These are phyloP conservation scores for Gelatoporia subvermispora DNA, from an alignment of 768 basidiomycete species.

Conservation along the genomic window DNA sequence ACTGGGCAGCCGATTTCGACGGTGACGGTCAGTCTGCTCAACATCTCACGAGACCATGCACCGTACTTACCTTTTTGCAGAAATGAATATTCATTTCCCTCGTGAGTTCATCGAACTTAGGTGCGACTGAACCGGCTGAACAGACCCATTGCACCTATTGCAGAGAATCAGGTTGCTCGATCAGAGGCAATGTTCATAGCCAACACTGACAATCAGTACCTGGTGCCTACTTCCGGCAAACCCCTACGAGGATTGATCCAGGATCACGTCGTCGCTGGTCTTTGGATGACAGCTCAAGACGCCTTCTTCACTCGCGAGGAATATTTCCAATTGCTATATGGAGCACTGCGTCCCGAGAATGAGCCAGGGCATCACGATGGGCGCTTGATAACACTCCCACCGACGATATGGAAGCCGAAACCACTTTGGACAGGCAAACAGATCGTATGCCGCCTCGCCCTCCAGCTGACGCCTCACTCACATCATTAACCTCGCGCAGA, in stretches of 20 bases:
- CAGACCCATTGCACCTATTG: too few species aligned
- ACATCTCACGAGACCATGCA: not conserved
- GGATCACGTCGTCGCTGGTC: slow-evolving; percentile 96
- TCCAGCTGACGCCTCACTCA: slow-evolving; percentile 2
- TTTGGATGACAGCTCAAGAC: slow-evolving; percentile 98
- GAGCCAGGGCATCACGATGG: slow-evolving; percentile 50
- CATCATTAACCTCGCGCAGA: slow-evolving; percentile 40
- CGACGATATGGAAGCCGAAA: slow-evolving; percentile 86
- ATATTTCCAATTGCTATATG: slow-evolving; percentile 94
- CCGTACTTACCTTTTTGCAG: slow-evolving; percentile 35
- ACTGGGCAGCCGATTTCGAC: slow-evolving; percentile 79
- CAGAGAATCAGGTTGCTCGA: slow-evolving; percentile 92
- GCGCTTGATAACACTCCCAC: slow-evolving; percentile 77
- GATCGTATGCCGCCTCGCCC: slow-evolving; percentile 50
- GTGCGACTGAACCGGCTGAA: not conserved
- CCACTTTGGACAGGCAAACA: slow-evolving; percentile 98
- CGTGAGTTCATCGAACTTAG: slow-evolving; percentile 47
- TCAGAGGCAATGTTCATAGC: slow-evolving; percentile 93
- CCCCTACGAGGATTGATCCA: slow-evolving; percentile 97
- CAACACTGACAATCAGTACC: slow-evolving; percentile 97
- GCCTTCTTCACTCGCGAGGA: slow-evolving; percentile 94
- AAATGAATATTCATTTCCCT: slow-evolving; percentile 99
- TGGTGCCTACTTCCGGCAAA: slow-evolving; percentile 98
- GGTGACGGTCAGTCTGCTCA: slow-evolving; percentile 63
- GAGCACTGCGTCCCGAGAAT: slow-evolving; percentile 87